These are phyloP conservation scores for Helichrysum umbraculigerum DNA, from an alignment of 129 eudicot genomes.

Conservation along the genomic window DNA sequence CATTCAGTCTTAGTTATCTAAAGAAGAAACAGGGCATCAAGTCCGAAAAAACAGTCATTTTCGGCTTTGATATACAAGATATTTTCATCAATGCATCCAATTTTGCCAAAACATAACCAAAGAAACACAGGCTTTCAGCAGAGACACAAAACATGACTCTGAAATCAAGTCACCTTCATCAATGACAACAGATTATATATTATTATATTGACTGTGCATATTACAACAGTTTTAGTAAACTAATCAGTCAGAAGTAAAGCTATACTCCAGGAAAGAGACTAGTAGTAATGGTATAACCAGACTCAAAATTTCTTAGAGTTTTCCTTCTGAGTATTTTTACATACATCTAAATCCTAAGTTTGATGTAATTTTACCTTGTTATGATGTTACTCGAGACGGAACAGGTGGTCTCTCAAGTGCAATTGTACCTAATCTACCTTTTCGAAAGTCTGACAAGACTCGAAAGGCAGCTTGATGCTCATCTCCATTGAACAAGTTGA, in stretches of 20 bases:
- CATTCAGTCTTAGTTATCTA: no score
- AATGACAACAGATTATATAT: not conserved
- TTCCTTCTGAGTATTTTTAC: constrained; percentile 11
- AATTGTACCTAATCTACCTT: constrained; percentile 78
- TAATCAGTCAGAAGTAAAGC: not conserved
- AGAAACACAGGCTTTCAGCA: not conserved
- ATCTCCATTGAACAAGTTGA: constrained; percentile 81
- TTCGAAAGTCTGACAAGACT: constrained; percentile 78
- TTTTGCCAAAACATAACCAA: not conserved
- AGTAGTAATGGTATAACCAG: not conserved
- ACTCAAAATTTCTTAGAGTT: constrained; percentile 2
- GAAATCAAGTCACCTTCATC: not conserved
- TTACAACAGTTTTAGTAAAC: constrained; percentile 1
- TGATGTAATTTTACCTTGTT: constrained; percentile 9
- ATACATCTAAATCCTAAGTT: constrained; percentile 20
- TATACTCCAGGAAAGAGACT: not conserved
- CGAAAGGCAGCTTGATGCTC: constrained; percentile 89
- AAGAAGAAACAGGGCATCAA: no score
- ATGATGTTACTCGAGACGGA: constrained; percentile 20
- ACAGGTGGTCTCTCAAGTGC: constrained; percentile 88
- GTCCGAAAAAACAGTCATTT: no score
- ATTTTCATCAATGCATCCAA: not conserved
- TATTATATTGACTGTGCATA: not conserved
- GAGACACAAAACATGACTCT: not conserved
- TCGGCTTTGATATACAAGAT: not conserved